These are phyloP conservation scores for Cordyceps javanica DNA, from an alignment of 2,329 filamentous ascomycete genomes.

Conservation along the genomic window DNA sequence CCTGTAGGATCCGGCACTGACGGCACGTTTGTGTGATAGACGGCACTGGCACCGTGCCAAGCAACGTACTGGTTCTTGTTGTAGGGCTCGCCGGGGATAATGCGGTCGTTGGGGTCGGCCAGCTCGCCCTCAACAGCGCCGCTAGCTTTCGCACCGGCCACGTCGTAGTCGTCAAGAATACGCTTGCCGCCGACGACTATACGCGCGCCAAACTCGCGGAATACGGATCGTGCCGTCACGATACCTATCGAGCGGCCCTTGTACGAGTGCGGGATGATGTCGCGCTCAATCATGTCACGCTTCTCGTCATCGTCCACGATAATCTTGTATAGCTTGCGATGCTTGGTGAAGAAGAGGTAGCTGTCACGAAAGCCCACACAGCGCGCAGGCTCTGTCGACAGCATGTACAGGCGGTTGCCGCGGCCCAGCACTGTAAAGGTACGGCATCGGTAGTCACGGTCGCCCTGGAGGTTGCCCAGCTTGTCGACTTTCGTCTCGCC, in stretches of 20 bases:
- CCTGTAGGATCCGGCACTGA: slow-evolving; percentile 69
- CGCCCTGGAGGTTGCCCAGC: slow-evolving; percentile 72
- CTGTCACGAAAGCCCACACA: slow-evolving; percentile 97
- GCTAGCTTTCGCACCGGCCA: slow-evolving; percentile 64
- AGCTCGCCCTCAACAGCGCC: slow-evolving; percentile 83
- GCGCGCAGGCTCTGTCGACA: slow-evolving; percentile 93
- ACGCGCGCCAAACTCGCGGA: slow-evolving; percentile 89
- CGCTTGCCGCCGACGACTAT: slow-evolving; percentile 89
- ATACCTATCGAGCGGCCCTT: slow-evolving; percentile 97
- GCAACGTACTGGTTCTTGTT: slow-evolving; percentile 99
- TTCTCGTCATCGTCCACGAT: slow-evolving; percentile 98
- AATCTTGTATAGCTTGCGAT: slow-evolving; percentile 93
- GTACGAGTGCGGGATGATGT: slow-evolving; percentile 96
- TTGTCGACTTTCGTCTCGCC: slow-evolving; percentile 94
- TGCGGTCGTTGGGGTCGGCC: slow-evolving; percentile 80
- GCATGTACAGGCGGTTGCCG: slow-evolving; percentile 87
- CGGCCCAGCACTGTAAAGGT: slow-evolving; percentile 87
- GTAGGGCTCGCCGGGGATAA: slow-evolving; percentile 77
- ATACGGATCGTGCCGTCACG: slow-evolving; percentile 92
- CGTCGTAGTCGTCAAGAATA: slow-evolving; percentile 85
- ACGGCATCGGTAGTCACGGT: slow-evolving; percentile 87
- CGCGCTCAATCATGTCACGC: slow-evolving; percentile 87
- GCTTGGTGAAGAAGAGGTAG: slow-evolving; percentile 98
- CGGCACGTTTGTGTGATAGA: slow-evolving; percentile 81
- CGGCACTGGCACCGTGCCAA: slow-evolving; percentile 93